Base-by-base conservation (phyloP, 768 basidiomycete genomes). In the Gymnopilus dilepis region DNA sequence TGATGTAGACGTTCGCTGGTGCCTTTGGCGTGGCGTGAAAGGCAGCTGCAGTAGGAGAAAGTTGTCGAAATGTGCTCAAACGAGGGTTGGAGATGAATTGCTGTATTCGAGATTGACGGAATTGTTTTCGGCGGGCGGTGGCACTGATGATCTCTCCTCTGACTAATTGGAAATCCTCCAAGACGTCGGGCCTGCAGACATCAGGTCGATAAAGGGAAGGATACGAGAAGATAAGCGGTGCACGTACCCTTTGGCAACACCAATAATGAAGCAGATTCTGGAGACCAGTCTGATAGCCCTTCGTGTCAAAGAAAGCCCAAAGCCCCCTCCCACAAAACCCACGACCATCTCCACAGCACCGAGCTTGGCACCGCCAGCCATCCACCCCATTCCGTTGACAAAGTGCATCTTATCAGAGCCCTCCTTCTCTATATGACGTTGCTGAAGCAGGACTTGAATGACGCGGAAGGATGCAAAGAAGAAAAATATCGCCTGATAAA, bases 171-270 rank as follows among this genome's bases (percentile, higher is more conserved):
- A 88, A 86, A 67, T 86, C 83, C 66, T 87, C 86, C 0, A 80
- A 65, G 0, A 73, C 69, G 64, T 89, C 87, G 22, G 86, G 68
- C 7, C 88, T 88, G 59, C 21, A 37, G 6, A 55, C 38, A 51
- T 28, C 11, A 31, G 17, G 50, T 52, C 17, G 58, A 59, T 43
- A 12, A 59, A 26, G 11, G 15, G 34, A 8, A 19, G 57, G 13
- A 31, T 28, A 1, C 6, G 41, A 58, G 17, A 51, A 55, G 33
- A 40, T 19, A 24, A 12, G 19, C 6, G 34, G n/a, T 3, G 51
- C 1, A 73, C 86, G 58, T 62, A 91, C 91, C 91, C 91, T 76
- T 87, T 87, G 28, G 86, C 73, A 21, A 87, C 64, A 17, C 91
- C 92, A 57, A 88, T 80, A 60, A 84, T 81, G 19, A 93, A 69